These are phyloP conservation scores for Canavalia ensiformis DNA, from an alignment of 306 rosid genomes.

Conservation along the genomic window DNA sequence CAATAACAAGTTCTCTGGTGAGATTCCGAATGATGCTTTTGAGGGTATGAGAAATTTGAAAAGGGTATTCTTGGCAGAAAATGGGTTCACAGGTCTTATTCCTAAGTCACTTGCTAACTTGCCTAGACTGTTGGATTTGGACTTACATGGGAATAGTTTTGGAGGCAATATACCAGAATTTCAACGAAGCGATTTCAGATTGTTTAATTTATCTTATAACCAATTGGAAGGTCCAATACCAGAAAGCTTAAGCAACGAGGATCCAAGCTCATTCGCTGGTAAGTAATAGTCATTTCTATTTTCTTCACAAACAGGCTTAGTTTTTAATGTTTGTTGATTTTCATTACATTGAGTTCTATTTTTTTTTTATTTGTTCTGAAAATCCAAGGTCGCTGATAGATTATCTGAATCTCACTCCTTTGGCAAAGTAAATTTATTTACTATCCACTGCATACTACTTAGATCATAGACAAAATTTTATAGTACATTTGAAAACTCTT, in stretches of 20 bases:
- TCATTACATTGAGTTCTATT: not conserved
- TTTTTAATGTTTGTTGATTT: not conserved
- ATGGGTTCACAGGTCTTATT: slow-evolving; percentile 63
- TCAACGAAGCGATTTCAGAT: slow-evolving; percentile 42
- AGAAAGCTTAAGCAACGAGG: slow-evolving; percentile 41
- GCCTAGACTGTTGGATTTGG: slow-evolving; percentile 66
- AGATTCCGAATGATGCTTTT: slow-evolving; percentile 60
- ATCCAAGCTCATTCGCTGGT: slow-evolving; percentile 58
- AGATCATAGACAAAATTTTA: not conserved
- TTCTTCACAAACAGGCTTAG: not conserved
- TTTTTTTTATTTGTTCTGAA: slow-evolving; percentile 10
- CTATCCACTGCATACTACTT: not conserved
- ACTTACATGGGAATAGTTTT: slow-evolving; percentile 60
- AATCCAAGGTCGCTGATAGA: not conserved
- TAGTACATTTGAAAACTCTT: slow-evolving; percentile 9
- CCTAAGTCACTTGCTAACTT: slow-evolving; percentile 65
- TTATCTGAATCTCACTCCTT: not conserved
- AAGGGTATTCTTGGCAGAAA: slow-evolving; percentile 60
- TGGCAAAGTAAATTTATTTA: too few species aligned
- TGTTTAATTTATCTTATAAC: slow-evolving; percentile 58
- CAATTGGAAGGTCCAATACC: slow-evolving; percentile 68
- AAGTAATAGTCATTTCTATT: slow-evolving; percentile 5
- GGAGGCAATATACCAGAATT: slow-evolving; percentile 74
- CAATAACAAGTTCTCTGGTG: slow-evolving; percentile 65
- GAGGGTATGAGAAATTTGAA: slow-evolving; percentile 64